Evolutionary conservation across 2,329 filamentous ascomycete species (phyloP), one percentile per base, ranked within the genome.

Genomic region (Talaromyces atroroseus): DNA sequence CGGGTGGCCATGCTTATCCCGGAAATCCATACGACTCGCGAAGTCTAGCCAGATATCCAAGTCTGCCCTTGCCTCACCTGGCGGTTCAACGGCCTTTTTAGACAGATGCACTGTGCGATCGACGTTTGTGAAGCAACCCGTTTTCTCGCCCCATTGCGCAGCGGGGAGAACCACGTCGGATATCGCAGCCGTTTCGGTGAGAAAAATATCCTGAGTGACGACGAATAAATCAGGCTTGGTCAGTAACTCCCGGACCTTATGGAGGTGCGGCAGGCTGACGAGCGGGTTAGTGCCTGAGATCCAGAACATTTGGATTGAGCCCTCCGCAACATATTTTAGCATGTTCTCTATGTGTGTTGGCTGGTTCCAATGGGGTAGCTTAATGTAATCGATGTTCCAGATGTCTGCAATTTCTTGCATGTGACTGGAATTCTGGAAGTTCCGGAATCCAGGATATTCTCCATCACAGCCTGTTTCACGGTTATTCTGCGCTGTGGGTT

Each of bases 401-500:
- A 71, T 34, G 18, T 65, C 62, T 4, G 71, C 71, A 26, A 73
- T 65, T 42, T 72, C 69, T 29, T 66, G 58, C 65, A 73, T 72
- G 58, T 74, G 71, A 0, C 50, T 59, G 11, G 65, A 62, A 58
- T 73, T 73, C 48, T 67, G 58, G 52, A 65, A 61, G 55, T 74
- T 73, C 16, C 70, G 63, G 58, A 74, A 74, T 1, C 67, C 71
- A 1, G 71, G 71, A 54, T 63, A 73, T 57, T 74, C 71, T 29
- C 71, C 70, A 55, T 74, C 68, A 56, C 71, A 74, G 2, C 71
- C 71, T 3, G 69, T 61, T 51, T 74, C 71, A 14, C 71, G 69
- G 53, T 73, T 74, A 58, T 74, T 74, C 52, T 74, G 71, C 1
- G 71, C 71, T 0, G 71, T 74, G 7, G 71, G 71, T 53, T 74